Evolutionary conservation across 1,284 basidiomycete genomes (phyloP).

Genomic region (Ceraceosorus guamensis): DNA sequence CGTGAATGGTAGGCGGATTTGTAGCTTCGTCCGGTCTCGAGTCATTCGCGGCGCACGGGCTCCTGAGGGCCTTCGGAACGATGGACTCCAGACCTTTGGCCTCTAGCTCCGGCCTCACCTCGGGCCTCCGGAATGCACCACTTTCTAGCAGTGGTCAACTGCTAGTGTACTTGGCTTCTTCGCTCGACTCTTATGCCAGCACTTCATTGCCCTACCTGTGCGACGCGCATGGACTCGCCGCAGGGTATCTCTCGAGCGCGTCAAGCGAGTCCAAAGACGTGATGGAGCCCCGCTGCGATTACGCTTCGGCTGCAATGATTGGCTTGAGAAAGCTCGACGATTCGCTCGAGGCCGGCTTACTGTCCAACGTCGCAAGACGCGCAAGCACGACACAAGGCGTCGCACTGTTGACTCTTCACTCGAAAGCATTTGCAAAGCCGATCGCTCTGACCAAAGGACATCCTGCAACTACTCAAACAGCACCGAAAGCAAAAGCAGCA

Average conservation of each 20-base stretch:
- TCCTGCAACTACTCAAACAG: slow-evolving; percentile 13
- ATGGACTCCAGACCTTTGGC: too few relatives aligned
- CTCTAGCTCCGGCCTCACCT: too few relatives aligned
- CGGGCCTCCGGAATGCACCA: too few relatives aligned
- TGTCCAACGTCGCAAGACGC: slow-evolving; percentile 63
- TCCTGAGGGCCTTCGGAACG: slow-evolving; percentile 44
- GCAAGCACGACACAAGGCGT: slow-evolving; percentile 87
- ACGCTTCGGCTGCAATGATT: too few relatives aligned
- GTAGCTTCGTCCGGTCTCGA: slow-evolving; percentile 88
- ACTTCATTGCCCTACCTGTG: slow-evolving; percentile 69
- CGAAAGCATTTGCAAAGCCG: slow-evolving; percentile 60
- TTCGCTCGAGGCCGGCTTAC: background rate
- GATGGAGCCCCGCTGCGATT: background rate
- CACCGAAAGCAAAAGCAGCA: background rate
- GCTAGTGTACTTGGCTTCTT: slow-evolving; percentile 54
- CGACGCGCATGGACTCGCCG: slow-evolving; percentile 48
- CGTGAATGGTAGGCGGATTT: slow-evolving; percentile 64
- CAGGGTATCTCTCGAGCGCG: background rate
- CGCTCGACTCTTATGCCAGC: slow-evolving; percentile 65
- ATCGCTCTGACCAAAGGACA: background rate
- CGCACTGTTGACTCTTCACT: slow-evolving; percentile 80
- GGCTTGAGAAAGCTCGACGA: background rate
- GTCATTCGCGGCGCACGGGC: slow-evolving; percentile 79
- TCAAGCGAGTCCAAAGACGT: background rate
- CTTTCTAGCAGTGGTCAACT: background rate